Evolutionary conservation across 2,329 filamentous ascomycete species (phyloP).

Genomic region (Fusarium sarcochroum): DNA sequence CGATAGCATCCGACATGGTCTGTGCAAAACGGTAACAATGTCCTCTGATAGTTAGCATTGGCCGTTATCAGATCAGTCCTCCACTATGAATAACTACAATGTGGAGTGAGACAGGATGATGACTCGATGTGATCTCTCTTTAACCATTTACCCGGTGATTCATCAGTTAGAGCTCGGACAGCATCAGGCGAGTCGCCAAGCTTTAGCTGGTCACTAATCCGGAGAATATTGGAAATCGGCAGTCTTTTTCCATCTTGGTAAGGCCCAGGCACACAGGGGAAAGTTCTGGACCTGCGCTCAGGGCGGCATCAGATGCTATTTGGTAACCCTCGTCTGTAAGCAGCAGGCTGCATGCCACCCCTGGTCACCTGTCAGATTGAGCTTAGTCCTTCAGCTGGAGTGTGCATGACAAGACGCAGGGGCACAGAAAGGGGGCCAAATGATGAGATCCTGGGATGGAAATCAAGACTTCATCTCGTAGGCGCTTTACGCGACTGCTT

Average conservation of each 20-base stretch:
- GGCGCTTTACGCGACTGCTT: background rate
- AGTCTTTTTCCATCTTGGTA: background rate
- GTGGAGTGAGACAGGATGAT: slow-evolving; percentile 9
- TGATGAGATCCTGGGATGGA: background rate
- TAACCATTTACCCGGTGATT: background rate
- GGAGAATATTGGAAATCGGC: slow-evolving; percentile 6
- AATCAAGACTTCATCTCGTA: background rate
- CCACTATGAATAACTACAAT: slow-evolving; percentile 1
- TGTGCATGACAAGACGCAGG: slow-evolving; percentile 8
- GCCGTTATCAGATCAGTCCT: slow-evolving; percentile 3
- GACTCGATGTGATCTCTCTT: slow-evolving; percentile 8
- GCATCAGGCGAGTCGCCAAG: slow-evolving; percentile 4
- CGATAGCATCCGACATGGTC: slow-evolving; percentile 17
- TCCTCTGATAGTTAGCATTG: slow-evolving; percentile 11
- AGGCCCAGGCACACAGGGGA: slow-evolving; percentile 1
- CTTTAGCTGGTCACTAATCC: background rate
- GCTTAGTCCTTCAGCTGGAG: slow-evolving; percentile 10
- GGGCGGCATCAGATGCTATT: slow-evolving; percentile 8
- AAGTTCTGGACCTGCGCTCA: background rate
- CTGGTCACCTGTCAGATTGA: slow-evolving; percentile 10
- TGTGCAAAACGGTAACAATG: background rate
- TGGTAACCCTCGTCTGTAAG: slow-evolving; percentile 1
- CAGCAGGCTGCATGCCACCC: background rate
- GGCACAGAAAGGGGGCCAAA: background rate
- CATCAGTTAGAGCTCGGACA: background rate